Conservation (phyloP, 2,329 filamentous ascomycete genomes). For the Nemania sp. region DNA sequence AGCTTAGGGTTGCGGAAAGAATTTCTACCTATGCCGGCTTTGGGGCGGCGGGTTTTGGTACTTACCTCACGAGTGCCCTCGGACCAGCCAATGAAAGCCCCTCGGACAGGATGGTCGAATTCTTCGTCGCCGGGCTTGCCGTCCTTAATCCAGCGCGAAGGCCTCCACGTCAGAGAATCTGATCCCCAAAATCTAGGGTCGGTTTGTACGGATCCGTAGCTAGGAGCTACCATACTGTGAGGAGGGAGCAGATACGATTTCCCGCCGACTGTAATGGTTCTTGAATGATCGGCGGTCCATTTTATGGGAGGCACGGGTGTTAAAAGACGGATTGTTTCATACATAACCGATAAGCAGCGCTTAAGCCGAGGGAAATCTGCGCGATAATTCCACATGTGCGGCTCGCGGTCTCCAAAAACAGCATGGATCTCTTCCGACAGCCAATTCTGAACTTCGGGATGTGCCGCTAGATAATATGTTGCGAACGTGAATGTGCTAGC, state of each 20-base stretch:
- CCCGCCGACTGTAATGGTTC: neutral
- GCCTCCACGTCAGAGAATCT: constrained; percentile 41
- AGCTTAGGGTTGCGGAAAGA: too few species aligned
- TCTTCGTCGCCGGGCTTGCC: constrained; percentile 10
- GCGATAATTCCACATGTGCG: constrained; percentile 24
- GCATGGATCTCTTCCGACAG: constrained; percentile 11
- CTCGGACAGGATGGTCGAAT: constrained; percentile 31
- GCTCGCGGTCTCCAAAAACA: neutral
- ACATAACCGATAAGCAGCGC: constrained; percentile 21
- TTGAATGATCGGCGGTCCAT: neutral
- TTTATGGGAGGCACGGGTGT: constrained; percentile 23
- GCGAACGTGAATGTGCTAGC: constrained; percentile 41
- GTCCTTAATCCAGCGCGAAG: constrained; percentile 36
- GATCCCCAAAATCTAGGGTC: constrained; percentile 42
- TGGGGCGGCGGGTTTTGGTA: too few species aligned
- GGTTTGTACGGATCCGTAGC: constrained; percentile 41
- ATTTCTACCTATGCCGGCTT: too few species aligned
- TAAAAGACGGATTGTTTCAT: constrained; percentile 27
- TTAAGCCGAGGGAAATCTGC: constrained; percentile 12
- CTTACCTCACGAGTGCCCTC: constrained; percentile 43
- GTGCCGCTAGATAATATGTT: constrained; percentile 37
- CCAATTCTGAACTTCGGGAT: constrained; percentile 38
- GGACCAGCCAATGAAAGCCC: constrained; percentile 47
- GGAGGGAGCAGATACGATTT: constrained; percentile 8
- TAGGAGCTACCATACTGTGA: constrained; percentile 26